Evolutionary conservation across 2,329 filamentous ascomycete genomes (phyloP), one percentile per base, ranked within the genome.

Genomic region (Fusarium nanum): DNA sequence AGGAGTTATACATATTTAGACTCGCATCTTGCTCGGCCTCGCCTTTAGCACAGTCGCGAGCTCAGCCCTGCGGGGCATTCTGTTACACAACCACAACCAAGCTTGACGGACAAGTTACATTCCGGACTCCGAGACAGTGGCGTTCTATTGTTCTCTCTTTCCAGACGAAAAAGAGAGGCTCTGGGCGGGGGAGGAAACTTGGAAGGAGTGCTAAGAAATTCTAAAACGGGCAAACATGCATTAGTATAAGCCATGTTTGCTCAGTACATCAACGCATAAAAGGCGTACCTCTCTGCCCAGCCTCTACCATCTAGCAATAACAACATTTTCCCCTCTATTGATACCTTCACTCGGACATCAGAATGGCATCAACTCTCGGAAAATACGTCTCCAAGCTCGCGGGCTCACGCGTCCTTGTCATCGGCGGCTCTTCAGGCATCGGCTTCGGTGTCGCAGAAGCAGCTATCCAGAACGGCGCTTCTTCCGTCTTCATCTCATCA

Each of bases 391-490:
- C 67, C 44, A 72, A 72, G 63, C 70, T 72, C 25, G 54, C 64
- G 9, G 70, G 70, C 16, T 68, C 61, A 6, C 70, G 70, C n/a
- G 67, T 74, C 8, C 69, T 74, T 2, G 55, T 74, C 60, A 73
- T 74, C 18, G 72, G 71, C 10, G 72, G 71, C 14, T 64, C 68
- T 22, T 68, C 68, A 18, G 71, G 71, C 20, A 70, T 73, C 14
- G 71, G 71, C 11, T 73, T 72, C 3, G 71, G 66, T 9, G 71
- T 73, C 18, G 71, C 71, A 16, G 71, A 73, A 46, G 66, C 59
- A 8, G 68, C 62, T 2, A 40, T 73, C 6, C 56, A 70, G 0
- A 61, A 72, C 40, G 71, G 71, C 5, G 71, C 71, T 0, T 47
- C 65, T 0, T 61, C 67, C 6, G 56, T 69, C 8, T 72, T 72